Conservation (phyloP, 345 rosid species). For the Syzygium oleosum region DNA sequence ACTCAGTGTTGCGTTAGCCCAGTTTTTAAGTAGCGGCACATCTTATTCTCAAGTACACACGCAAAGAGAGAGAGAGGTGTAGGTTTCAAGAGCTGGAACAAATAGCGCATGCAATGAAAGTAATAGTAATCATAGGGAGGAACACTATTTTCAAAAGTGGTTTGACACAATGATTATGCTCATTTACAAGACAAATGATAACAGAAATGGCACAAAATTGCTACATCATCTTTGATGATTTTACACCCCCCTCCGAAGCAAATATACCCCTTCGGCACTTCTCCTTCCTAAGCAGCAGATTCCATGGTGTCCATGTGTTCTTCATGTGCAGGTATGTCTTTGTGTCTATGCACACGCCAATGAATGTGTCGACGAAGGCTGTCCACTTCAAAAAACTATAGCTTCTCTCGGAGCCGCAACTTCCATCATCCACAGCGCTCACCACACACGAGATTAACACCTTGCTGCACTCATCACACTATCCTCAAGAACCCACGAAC, state of each 20-base stretch:
- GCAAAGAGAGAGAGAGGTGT: neutral
- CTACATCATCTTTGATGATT: neutral
- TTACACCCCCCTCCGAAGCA: neutral
- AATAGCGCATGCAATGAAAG: neutral
- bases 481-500: slow-evolving; percentile 88
- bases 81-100: neutral
- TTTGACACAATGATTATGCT: neutral
- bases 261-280: neutral
- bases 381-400: neutral
- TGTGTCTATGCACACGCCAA: neutral
- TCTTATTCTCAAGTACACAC: neutral
- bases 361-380: neutral
- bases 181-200: neutral
- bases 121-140: neutral
- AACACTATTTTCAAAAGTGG: neutral
- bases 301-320: neutral
- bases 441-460: neutral
- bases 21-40: neutral
- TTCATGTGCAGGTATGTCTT: neutral
- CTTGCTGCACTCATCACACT: slow-evolving; percentile 15
- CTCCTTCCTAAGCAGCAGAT: neutral
- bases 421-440: neutral
- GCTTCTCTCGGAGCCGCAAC: neutral
- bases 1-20: no score
- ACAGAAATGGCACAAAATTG: neutral